These are phyloP conservation scores for Diutina pseudorugosa DNA, from an alignment of 1,139 yeast species.

Conservation along the genomic window DNA sequence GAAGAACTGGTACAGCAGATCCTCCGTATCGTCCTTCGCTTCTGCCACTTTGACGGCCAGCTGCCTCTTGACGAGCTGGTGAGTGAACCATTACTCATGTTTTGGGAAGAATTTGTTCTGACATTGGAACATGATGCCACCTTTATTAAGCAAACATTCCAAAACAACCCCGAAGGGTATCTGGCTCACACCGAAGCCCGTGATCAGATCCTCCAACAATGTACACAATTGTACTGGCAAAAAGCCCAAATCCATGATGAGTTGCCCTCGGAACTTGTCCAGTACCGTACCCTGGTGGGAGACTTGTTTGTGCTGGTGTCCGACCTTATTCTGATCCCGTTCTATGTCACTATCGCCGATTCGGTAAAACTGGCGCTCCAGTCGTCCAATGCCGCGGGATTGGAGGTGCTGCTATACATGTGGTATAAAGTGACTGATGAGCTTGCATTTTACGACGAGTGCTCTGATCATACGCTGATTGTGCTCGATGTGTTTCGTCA, in stretches of 20 bases:
- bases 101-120: slow-evolving; percentile 74
- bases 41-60: slow-evolving; percentile 47
- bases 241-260: slow-evolving; percentile 19
- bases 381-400: background rate
- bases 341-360: slow-evolving; percentile 39
- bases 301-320: slow-evolving; percentile 66
- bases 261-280: slow-evolving; percentile 8
- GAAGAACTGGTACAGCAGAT: slow-evolving; percentile 26
- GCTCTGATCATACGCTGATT: background rate
- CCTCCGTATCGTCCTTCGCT: slow-evolving; percentile 36
- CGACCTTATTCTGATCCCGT: slow-evolving; percentile 45
- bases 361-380: slow-evolving; percentile 22
- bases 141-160: background rate
- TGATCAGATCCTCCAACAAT: slow-evolving; percentile 25
- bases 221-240: slow-evolving; percentile 49
- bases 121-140: slow-evolving; percentile 14
- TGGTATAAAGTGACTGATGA: background rate
- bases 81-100: slow-evolving; percentile 56
- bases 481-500: background rate
- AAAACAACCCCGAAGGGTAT: slow-evolving; percentile 6
- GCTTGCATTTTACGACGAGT: slow-evolving; percentile 1
- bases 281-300: slow-evolving; percentile 58
- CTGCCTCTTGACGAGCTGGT: slow-evolving; percentile 50
- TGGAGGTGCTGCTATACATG: background rate
- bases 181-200: slow-evolving; percentile 17